A percentile compares a stretch with the other conserved stretches of the same genome.
These are phyloP conservation scores for Pseudoneurospora amorphoporcata DNA, from an alignment of 495 filamentous ascomycete genomes.

Conservation along the genomic window DNA sequence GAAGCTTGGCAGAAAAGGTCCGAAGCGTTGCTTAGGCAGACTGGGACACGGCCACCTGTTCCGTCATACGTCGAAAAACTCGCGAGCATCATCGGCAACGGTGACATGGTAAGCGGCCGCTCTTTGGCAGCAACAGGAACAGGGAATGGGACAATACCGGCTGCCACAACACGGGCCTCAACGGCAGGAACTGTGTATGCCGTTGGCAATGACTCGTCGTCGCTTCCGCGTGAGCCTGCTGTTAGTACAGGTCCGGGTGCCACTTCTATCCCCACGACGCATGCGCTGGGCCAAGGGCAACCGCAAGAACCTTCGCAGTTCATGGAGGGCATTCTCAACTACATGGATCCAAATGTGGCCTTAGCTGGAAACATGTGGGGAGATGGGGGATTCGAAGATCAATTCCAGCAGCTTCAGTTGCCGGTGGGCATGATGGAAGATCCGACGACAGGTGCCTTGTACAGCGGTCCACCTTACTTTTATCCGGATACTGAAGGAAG, in stretches of 20 bases:
- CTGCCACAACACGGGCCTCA: neutral
- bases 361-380: neutral
- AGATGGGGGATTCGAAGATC: slow-evolving; percentile 1
- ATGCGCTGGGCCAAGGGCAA: neutral
- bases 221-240: neutral
- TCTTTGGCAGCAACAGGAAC: neutral
- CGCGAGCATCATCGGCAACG: neutral
- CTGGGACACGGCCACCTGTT: slow-evolving; percentile 12
- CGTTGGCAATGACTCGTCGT: neutral
- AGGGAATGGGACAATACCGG: neutral
- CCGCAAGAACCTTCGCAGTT: neutral
- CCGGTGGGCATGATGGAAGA: neutral
- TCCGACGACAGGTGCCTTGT: neutral
- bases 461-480: neutral
- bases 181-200: neutral
- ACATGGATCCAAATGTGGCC: neutral
- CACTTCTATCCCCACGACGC: neutral
- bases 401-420: neutral
- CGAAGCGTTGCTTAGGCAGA: slow-evolving; percentile 14
- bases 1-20: slow-evolving; percentile 38
- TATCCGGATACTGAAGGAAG: neutral
- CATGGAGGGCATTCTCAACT: neutral
- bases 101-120: neutral
- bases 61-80: slow-evolving; percentile 30
- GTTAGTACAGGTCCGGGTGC: neutral